Conservation (phyloP, 2,329 filamentous ascomycete genomes). For the Fusarium proliferatum region DNA sequence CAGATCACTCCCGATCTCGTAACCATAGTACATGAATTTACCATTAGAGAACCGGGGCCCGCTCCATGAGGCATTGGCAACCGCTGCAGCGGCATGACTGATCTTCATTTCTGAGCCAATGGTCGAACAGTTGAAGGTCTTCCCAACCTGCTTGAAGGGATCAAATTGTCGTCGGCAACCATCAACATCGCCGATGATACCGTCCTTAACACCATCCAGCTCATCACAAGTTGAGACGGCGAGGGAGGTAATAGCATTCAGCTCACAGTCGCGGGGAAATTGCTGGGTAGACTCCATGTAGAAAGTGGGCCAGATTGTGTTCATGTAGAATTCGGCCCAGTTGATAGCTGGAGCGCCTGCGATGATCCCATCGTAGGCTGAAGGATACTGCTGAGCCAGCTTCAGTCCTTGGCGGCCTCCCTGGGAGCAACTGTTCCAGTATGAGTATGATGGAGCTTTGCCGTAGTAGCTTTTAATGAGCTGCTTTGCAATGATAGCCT, state of each 20-base stretch:
- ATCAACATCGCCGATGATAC: background rate
- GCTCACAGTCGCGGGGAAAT: constrained; percentile 15
- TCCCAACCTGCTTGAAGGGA: constrained; percentile 3
- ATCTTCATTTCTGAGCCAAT: background rate
- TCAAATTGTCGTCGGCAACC: background rate
- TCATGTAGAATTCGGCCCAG: background rate
- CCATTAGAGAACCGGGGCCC: constrained; percentile 20
- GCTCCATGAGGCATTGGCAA: constrained; percentile 12
- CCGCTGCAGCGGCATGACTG: background rate
- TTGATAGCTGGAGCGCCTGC: background rate
- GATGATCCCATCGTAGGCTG: background rate
- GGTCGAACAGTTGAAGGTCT: background rate
- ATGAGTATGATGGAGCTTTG: background rate
- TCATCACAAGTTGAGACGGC: background rate
- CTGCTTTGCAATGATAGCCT: background rate
- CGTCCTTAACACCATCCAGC: background rate
- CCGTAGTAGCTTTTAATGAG: background rate
- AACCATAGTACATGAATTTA: constrained; percentile 11
- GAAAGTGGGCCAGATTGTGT: constrained; percentile 14
- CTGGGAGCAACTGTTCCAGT: constrained; percentile 35
- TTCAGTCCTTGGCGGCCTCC: constrained; percentile 26
- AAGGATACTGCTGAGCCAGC: constrained; percentile 6
- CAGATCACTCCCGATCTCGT: background rate
- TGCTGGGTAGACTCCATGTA: constrained; percentile 17
- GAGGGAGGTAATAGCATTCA: background rate